Conservation (phyloP, 495 filamentous ascomycete species). For the Immersiella caudata region DNA sequence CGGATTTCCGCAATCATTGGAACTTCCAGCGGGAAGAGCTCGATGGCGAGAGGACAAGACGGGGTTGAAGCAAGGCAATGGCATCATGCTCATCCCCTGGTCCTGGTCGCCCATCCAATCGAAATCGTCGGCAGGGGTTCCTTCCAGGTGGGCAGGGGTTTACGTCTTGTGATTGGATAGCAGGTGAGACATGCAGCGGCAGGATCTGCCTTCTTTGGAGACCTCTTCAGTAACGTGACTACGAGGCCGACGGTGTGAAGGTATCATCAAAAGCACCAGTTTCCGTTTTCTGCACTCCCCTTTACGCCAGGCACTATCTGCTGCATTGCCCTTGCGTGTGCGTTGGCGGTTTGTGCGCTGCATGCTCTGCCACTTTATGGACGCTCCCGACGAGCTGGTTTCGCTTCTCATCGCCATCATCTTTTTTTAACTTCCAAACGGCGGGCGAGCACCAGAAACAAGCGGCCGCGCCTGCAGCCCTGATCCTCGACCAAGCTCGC, state of each 20-base stretch:
- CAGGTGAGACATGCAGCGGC: slow-evolving; percentile 35
- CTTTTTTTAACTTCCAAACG: slow-evolving; percentile 10
- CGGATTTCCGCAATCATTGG: slow-evolving; percentile 5
- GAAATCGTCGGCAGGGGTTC: slow-evolving; percentile 37
- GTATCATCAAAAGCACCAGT: slow-evolving; percentile 26
- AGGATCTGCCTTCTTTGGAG: slow-evolving; percentile 40
- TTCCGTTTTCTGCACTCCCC: neutral
- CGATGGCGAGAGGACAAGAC: slow-evolving; percentile 5
- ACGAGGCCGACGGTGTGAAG: slow-evolving; percentile 42
- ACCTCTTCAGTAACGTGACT: slow-evolving; percentile 46
- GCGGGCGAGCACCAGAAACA: neutral
- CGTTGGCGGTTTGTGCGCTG: neutral
- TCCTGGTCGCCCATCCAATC: slow-evolving; percentile 36
- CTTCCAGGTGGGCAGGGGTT: slow-evolving; percentile 42
- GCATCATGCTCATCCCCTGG: slow-evolving; percentile 31
- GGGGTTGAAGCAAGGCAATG: slow-evolving; percentile 20
- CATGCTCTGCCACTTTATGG: slow-evolving; percentile 13
- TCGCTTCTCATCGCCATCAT: slow-evolving; percentile 2
- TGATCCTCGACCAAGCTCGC: neutral
- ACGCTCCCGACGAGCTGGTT: slow-evolving; percentile 6
- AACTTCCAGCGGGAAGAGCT: slow-evolving; percentile 3
- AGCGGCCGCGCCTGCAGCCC: neutral
- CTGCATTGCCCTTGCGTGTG: neutral
- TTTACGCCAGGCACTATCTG: neutral
- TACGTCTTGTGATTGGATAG: slow-evolving; percentile 40